phyloP scores from a whole-genome alignment of 495 filamentous ascomycete genomes.

The Daldinia grandis region DNA sequence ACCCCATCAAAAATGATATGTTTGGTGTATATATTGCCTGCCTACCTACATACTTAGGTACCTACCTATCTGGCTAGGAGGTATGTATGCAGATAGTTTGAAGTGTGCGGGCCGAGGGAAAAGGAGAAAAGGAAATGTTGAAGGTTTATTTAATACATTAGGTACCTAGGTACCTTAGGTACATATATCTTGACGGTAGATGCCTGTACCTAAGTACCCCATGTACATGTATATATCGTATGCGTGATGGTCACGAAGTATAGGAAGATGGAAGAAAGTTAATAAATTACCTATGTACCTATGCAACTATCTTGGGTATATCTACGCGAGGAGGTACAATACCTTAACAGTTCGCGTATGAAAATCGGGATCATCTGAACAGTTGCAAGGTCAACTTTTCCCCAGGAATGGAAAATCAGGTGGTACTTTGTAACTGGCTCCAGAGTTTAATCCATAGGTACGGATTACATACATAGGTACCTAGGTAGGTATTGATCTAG shows the following conservation, averaged over 20 bases:
- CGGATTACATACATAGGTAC: constrained; percentile 6
- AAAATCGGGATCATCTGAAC: constrained; percentile 30
- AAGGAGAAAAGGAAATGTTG: background rate
- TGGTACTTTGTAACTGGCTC: constrained; percentile 17
- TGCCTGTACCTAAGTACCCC: too few relatives aligned
- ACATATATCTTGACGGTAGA: too few relatives aligned
- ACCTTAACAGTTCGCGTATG: background rate
- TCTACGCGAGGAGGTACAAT: too few relatives aligned
- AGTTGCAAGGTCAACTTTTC: constrained; percentile 6
- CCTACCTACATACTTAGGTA: background rate
- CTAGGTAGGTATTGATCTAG: background rate
- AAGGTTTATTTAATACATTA: too few relatives aligned
- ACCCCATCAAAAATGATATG: too few relatives aligned
- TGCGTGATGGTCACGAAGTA: constrained; percentile 22
- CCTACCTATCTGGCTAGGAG: too few relatives aligned
- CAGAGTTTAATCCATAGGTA: background rate
- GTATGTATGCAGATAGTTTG: background rate
- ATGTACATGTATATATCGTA: background rate
- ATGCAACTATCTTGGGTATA: background rate
- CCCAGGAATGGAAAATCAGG: constrained; percentile 1
- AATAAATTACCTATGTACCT: background rate
- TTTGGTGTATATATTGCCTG: background rate
- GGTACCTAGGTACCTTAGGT: too few relatives aligned
- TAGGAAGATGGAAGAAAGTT: background rate
- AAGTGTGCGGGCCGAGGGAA: background rate